Base-by-base conservation (phyloP, 371 early-diverging fungal species). In the Mucor circinelloides region DNA sequence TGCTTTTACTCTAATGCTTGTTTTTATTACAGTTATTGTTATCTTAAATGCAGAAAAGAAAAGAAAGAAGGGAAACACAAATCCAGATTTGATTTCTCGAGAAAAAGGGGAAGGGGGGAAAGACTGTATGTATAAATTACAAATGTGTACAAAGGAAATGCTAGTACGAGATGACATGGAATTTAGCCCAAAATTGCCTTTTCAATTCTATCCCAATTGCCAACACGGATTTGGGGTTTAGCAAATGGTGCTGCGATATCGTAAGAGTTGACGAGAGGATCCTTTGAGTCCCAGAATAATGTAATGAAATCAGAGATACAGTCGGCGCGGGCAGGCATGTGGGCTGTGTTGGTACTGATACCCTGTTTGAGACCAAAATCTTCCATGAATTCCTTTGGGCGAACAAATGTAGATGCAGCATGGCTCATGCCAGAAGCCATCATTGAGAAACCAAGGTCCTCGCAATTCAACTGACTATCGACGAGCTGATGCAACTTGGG, bases 401-500 rank as follows among this genome's bases (percentile, higher is more conserved):
- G 40, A n/a, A 84, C 82, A 55, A 56, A 67, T 3, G 68, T 63
- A 13, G 79, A 62, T 0, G 68, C 52, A 13, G 66, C 63, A 15
- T 68, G 68, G 3, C 78, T 70, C 27, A 79, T 38, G 6, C 82
- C 84, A 30, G 76, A 68, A 2, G 72, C 81, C 75, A 84, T 67
- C 72, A 84, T 70, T n/a, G 73, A 64, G 50, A 82, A 75, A 2
- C 76, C 81, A 60, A 84, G 72, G 50, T 84, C 84, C 59, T 84
- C 84, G 58, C 84, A 84, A 59, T 84, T 84, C 7, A 75, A 36
- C 27, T 66, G 60, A 3, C 44, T 36, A 61, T 84, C 84, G 3
- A 84, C 67, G 23, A 34, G 59, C 27, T 63, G 70, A 61, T 84
- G 84, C 36, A 84, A 31, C 13, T 59, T 38, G 9, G 68, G 68